These are phyloP conservation scores for Zasmidium angulare DNA, from an alignment of 2,329 filamentous ascomycete species.

Conservation along the genomic window DNA sequence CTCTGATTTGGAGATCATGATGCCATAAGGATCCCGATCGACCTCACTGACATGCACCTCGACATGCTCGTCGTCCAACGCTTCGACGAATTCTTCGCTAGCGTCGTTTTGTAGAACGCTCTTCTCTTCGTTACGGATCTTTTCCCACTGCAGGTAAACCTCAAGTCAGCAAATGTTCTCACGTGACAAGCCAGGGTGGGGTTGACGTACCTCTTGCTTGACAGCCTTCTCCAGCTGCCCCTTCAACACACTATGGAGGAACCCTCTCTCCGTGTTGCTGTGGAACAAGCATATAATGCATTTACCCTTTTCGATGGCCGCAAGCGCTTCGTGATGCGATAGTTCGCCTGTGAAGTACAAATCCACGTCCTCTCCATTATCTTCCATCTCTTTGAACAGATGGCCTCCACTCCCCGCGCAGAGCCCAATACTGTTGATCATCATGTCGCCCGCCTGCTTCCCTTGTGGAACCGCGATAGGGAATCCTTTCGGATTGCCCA, in stretches of 20 bases:
- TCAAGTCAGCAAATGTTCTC: background rate
- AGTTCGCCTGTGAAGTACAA: conserved; percentile 89
- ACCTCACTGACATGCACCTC: conserved; percentile 72
- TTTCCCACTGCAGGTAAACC: conserved; percentile 45
- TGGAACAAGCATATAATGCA: conserved; percentile 86
- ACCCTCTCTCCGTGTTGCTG: conserved; percentile 87
- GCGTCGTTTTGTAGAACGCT: conserved; percentile 36
- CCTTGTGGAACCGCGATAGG: conserved; percentile 64
- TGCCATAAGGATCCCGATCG: conserved; percentile 86
- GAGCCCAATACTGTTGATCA: conserved; percentile 71
- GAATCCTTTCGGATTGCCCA: conserved; percentile 67
- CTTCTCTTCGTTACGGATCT: conserved; percentile 44
- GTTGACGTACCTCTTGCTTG: conserved; percentile 42
- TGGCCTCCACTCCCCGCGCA: conserved; percentile 86
- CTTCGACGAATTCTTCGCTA: conserved; percentile 45
- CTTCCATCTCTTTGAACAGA: conserved; percentile 63
- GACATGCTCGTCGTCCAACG: conserved; percentile 55
- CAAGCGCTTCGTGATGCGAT: conserved; percentile 86
- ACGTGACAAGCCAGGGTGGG: background rate
- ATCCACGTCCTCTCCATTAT: conserved; percentile 59
- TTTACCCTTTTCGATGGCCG: conserved; percentile 78
- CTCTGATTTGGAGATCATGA: conserved; percentile 53
- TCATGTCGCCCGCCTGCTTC: conserved; percentile 52
- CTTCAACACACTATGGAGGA: conserved; percentile 70
- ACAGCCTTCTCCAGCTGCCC: conserved; percentile 63